Base-by-base conservation (phyloP, 1,284 basidiomycete genomes). In the Sanghuangporus baumii region DNA sequence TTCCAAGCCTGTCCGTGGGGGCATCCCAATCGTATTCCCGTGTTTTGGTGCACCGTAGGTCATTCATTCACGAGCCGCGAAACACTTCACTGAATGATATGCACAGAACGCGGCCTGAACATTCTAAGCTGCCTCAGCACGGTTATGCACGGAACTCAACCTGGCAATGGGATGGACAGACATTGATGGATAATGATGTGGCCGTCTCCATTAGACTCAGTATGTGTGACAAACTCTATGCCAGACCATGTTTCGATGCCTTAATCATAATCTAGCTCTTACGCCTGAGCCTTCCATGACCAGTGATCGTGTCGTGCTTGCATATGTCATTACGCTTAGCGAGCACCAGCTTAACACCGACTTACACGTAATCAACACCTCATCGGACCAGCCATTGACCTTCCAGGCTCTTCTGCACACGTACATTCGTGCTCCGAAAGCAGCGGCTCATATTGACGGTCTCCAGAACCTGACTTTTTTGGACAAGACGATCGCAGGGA, bases 381-480 rank as follows among this genome's bases (percentile, higher is more conserved):
- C 83, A 6, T 69, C 76, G 0, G 76, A 80, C 26, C 76, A 81
- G 59, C 67, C 73, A 2, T 81, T 95, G 58, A 85, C 87, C 70
- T 96, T 94, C 78, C 94, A 96, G 74, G 88, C 92, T 1, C 78
- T 96, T 40, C 81, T 96, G 62, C 94, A 96, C 74, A 93, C 83
- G 61, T 96, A 96, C 74, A 81, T 94, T 65, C 82, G 81, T n/a
- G 89, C 83, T 6, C 88, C 81, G 52, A 80, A 81, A 47, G 79
- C 80, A 62, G 74, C 80, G 6, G 83, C 86, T n/a, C 71, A 78
- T 2, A 77, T 93, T 65, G 76, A 75, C 6, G 83, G 88, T 5
- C 75, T 93, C 34, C 77, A 85, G 61, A 82, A 86, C 9, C 71
- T 85, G 11, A 74, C 68, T 3, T 96, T 89, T 72, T 84, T 83